Base-by-base conservation (phyloP, 1,139 yeast genomes). In the Yamadazyma aaseri region DNA sequence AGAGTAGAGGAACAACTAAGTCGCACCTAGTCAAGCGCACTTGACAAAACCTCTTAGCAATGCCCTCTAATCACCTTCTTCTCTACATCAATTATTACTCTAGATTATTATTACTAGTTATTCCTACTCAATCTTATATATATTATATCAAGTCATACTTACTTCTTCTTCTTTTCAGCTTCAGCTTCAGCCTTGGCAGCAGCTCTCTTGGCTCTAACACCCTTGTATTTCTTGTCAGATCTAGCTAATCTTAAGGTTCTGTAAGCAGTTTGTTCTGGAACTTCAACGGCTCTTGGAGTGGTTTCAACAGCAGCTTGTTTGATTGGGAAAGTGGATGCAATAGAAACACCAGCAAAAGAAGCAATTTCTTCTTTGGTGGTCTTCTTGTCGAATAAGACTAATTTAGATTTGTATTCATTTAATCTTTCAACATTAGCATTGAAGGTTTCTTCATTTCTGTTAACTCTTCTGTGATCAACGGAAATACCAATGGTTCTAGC, bases 381-480 rank as follows among this genome's bases (percentile, higher is more conserved):
- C 78, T 86, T 86, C 74, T 86, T 81, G 79, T 95, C 97, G 76
- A 90, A 89, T 63, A 90, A 81, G 61, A 94, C 92, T 73, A 94
- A 81, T 78, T 90, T 90, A 61, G 95, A 76, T 76, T 82, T 79
- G 94, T 87, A 94, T 73, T 87, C 96, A 77, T 86, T 77, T 71
- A 92, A 84, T 81, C 98, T 89, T 69, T 81, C 86, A 63, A 92
- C 97, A 76, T 92, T 92, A 63, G 80, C 76, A 66, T 90, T 95
- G 60, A 89, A 86, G 60, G 86, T 90, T 78, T 90, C 98, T 63
- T 86, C 86, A 60, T 92, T 83, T 79, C 86, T 89, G 96, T 92
- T 94, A 71, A 85, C 95, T 79, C 98, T 92, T 81, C 98, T 92
- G 94, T 86, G 96, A 81, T 92, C 98, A 63, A 92, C 98, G 58